phyloP scores from a whole-genome alignment of 2,329 filamentous ascomycete species.

The Ilyonectria sp. region DNA sequence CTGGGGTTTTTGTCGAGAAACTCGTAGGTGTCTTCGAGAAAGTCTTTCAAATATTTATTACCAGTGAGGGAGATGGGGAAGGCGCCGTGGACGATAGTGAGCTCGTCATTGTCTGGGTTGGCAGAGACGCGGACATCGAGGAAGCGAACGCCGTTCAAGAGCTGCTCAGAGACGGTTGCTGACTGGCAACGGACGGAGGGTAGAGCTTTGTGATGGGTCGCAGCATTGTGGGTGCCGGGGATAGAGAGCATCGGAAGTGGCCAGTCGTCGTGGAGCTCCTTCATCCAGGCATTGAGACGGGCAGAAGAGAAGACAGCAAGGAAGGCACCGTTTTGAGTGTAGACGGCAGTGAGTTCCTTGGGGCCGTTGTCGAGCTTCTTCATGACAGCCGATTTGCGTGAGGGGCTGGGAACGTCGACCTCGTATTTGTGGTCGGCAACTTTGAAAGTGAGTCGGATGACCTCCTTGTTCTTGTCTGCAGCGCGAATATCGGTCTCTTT shows the following conservation, averaged over 20 bases:
- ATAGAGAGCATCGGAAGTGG: conserved; percentile 88
- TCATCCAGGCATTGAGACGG: conserved; percentile 85
- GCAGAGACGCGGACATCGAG: conserved; percentile 86
- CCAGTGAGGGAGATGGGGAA: conserved; percentile 92
- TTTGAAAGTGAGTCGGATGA: conserved; percentile 82
- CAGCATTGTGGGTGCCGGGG: conserved; percentile 95
- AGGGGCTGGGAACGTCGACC: conserved; percentile 79
- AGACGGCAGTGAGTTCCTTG: conserved; percentile 77
- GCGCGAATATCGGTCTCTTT: conserved; percentile 70
- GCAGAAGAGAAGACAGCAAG: conserved; percentile 80
- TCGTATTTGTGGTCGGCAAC: conserved; percentile 72
- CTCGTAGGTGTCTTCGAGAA: conserved; percentile 78
- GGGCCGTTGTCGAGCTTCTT: conserved; percentile 66
- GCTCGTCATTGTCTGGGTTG: conserved; percentile 70
- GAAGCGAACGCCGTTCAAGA: conserved; percentile 93
- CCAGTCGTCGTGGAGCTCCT: conserved; percentile 77
- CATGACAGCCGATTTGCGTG: conserved; percentile 72
- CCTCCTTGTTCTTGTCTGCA: conserved; percentile 73
- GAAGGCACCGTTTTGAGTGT: conserved; percentile 69
- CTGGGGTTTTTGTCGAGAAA: conserved; percentile 85
- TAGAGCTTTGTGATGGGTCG: conserved; percentile 86
- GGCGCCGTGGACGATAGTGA: conserved; percentile 89
- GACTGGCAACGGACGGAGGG: conserved; percentile 96
- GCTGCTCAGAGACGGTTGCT: conserved; percentile 81
- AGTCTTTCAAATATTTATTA: conserved; percentile 81